These are phyloP conservation scores for Fraxinus floribunda DNA, from an alignment of 305 asterid genomes.

Conservation along the genomic window DNA sequence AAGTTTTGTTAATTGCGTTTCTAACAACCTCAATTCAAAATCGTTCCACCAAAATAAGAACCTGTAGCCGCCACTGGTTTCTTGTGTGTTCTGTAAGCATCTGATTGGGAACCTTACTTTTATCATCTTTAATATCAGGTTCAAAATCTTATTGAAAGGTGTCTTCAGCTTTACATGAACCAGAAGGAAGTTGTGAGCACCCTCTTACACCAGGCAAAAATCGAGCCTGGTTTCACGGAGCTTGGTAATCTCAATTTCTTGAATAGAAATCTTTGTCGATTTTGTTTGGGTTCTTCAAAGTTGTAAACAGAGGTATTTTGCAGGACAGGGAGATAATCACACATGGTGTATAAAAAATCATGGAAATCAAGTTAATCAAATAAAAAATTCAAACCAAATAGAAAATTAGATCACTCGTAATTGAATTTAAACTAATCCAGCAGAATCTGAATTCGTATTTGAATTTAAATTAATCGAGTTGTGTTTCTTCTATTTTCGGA, in stretches of 20 bases:
- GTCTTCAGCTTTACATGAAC: conserved; percentile 95
- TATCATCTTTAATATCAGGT: conserved; percentile 44
- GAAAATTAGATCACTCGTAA: background rate
- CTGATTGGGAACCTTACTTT: background rate
- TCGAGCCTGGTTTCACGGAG: conserved; percentile 88
- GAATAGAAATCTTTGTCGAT: background rate
- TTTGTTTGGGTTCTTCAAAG: background rate
- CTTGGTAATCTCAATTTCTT: conserved; percentile 50
- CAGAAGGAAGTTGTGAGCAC: conserved; percentile 71
- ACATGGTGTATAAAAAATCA: background rate
- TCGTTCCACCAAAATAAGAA: background rate
- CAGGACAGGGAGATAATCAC: background rate
- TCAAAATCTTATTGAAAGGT: conserved; percentile 88
- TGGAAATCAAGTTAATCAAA: background rate
- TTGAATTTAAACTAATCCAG: background rate
- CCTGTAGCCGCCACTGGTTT: background rate
- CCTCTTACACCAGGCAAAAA: conserved; percentile 70
- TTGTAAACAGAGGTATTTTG: background rate
- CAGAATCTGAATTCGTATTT: background rate
- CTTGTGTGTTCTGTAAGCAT: background rate
- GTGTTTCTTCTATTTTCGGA: background rate
- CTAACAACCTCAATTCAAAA: background rate
- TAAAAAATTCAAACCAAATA: background rate
- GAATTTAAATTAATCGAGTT: background rate
- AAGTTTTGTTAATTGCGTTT: background rate